Evolutionary conservation across 257 asterid species (phyloP).

Genomic region (Henckelia pumila): DNA sequence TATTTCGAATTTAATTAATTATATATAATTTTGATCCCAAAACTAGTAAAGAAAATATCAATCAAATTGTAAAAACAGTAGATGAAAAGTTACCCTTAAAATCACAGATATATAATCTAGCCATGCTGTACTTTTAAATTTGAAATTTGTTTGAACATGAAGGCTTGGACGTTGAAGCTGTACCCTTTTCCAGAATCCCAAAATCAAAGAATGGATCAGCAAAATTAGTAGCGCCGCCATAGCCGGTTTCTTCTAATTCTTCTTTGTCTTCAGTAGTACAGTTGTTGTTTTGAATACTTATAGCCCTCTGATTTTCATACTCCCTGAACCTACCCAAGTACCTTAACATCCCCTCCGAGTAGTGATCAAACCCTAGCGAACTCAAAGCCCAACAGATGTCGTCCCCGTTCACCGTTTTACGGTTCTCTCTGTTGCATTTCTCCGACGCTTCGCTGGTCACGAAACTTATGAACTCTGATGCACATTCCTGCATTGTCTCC

Average conservation of each 20-base stretch:
- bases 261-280: slow-evolving; percentile 29
- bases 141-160: too few species aligned
- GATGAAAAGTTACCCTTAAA: too few species aligned
- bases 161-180: background rate
- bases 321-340: slow-evolving; percentile 46
- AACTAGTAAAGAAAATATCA: too few species aligned
- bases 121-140: too few species aligned
- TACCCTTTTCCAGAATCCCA: slow-evolving; percentile 5
- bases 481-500: slow-evolving; percentile 63
- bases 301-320: slow-evolving; percentile 37
- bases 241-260: slow-evolving; percentile 23
- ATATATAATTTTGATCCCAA: too few species aligned
- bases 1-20: too few species aligned
- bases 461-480: slow-evolving; percentile 61
- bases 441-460: slow-evolving; percentile 63
- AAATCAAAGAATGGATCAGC: slow-evolving; percentile 2
- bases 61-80: too few species aligned
- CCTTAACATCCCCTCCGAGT: slow-evolving; percentile 39
- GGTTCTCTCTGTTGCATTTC: slow-evolving; percentile 56
- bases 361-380: slow-evolving; percentile 56
- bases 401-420: slow-evolving; percentile 62
- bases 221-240: background rate
- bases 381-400: slow-evolving; percentile 60
- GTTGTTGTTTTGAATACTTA: slow-evolving; percentile 11
- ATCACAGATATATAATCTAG: too few species aligned